Base-by-base conservation (phyloP, 1,284 basidiomycete genomes). In the Caloboletus firmus region DNA sequence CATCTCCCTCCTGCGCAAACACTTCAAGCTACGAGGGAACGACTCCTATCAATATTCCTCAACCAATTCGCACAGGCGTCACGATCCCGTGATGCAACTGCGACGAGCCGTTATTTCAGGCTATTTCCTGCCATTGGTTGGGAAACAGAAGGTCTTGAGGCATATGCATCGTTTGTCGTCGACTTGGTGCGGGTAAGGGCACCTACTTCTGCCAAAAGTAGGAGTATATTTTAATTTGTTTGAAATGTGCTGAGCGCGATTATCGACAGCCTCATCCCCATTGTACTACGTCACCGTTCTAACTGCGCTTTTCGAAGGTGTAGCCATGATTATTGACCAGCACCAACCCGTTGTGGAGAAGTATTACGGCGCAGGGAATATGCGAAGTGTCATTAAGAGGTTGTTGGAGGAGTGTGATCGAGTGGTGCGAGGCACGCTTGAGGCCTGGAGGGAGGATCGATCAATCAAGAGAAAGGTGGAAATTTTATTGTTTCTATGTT, bases 281-380 rank as follows among this genome's bases (percentile, higher is more conserved):
- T 74, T 93, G 22, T 95, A 95, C 73, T 96, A 93, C 69, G 85
- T 95, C 57, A 86, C 91, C 4, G 80, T 86, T 5, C 74, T 98
- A 49, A 98, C 95, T 0, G 87, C 89, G 2, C 79, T 99, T 1
- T 95, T 98, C 61, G 97, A 99, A 74, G 91, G 90, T 51, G 89
- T 99, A 41, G 97, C 96, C 1, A 85, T 93, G 76, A 94, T 99
- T 57, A 88, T 99, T 39, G 95, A 96, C 65, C 95, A 98, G 67
- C 97, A 99, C 69, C 95, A 97, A 65, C 92, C 95, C 1, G 85
- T 99, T 1, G 96, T 99, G 1, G 95, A 98, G 70, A 96, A 96
- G 72, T 97, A 99, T 71, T 99, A 99, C 65, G 97, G 95, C 0
- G 64, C 72, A 5, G 89, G 92, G 1, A 89, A 89, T 66, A 97